Conservation (phyloP, 176 grass and related monocot species). For the Oryza meridionalis region DNA sequence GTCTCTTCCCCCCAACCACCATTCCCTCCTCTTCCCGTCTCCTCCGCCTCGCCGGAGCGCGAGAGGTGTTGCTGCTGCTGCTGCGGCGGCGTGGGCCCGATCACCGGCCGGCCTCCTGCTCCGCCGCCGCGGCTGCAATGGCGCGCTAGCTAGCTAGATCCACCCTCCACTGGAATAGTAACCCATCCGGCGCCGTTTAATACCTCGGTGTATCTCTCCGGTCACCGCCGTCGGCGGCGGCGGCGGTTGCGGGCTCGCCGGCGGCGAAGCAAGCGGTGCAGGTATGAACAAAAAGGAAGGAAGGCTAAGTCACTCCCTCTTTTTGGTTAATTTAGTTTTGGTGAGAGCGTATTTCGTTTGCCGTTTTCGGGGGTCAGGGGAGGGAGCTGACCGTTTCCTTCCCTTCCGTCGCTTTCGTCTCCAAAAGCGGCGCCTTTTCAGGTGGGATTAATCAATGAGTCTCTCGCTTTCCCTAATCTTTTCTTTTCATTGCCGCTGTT, state of each 20-base stretch:
- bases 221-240: not conserved
- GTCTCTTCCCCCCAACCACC: not conserved
- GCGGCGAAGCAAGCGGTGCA: not conserved
- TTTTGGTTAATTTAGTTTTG: not conserved
- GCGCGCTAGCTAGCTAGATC: not conserved
- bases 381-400: slow-evolving; percentile 10
- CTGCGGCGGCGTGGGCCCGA: not conserved
- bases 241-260: not conserved
- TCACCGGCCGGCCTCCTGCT: not conserved
- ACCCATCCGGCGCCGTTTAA: too few species aligned
- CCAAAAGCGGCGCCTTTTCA: slow-evolving; percentile 57
- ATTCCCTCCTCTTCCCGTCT: not conserved
- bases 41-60: not conserved
- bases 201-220: not conserved
- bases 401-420: slow-evolving; percentile 40
- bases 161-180: not conserved
- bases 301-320: not conserved
- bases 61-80: not conserved
- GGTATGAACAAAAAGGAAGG: not conserved
- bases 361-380: slow-evolving; percentile 25
- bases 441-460: not conserved
- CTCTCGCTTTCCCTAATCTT: not conserved
- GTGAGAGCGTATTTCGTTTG: not conserved
- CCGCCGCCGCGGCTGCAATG: not conserved
- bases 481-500: too few species aligned